A percentile compares a stretch with the other conserved stretches of the same genome.
These are phyloP conservation scores for Fusarium odoratissimum DNA, from an alignment of 2,329 filamentous ascomycete genomes.

Conservation along the genomic window DNA sequence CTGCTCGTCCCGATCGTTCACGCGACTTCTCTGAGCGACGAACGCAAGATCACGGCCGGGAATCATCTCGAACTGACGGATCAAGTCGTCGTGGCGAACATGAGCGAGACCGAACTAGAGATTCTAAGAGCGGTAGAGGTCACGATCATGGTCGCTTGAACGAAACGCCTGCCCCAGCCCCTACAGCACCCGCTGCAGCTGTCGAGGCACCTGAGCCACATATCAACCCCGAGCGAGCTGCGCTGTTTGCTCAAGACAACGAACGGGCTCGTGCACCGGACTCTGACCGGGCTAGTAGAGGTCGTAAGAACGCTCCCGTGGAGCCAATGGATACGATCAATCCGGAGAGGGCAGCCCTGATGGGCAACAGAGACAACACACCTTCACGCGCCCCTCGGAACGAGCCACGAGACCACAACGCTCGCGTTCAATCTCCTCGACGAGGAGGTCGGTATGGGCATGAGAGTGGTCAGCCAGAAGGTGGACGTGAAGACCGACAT, in stretches of 20 bases:
- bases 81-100: constrained; percentile 54
- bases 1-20: constrained; percentile 54
- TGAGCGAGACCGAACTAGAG: constrained; percentile 57
- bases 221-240: constrained; percentile 67
- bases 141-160: constrained; percentile 47
- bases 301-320: constrained; percentile 45
- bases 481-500: constrained; percentile 60
- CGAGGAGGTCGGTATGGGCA: constrained; percentile 49
- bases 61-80: constrained; percentile 45
- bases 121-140: constrained; percentile 43
- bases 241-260: constrained; percentile 57
- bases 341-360: constrained; percentile 59
- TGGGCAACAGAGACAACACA: constrained; percentile 54
- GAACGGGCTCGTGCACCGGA: constrained; percentile 46
- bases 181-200: constrained; percentile 43
- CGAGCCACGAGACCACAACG: constrained; percentile 56
- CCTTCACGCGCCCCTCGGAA: constrained; percentile 57
- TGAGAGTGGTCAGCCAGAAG: constrained; percentile 50
- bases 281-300: constrained; percentile 46
- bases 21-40: constrained; percentile 61
- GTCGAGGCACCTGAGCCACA: constrained; percentile 55
- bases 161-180: constrained; percentile 44
- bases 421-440: constrained; percentile 62
- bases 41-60: constrained; percentile 49
- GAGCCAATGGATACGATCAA: constrained; percentile 57